These are phyloP conservation scores for Phytomonas francai DNA, from an alignment of 208 protist genomes.

Conservation along the genomic window DNA sequence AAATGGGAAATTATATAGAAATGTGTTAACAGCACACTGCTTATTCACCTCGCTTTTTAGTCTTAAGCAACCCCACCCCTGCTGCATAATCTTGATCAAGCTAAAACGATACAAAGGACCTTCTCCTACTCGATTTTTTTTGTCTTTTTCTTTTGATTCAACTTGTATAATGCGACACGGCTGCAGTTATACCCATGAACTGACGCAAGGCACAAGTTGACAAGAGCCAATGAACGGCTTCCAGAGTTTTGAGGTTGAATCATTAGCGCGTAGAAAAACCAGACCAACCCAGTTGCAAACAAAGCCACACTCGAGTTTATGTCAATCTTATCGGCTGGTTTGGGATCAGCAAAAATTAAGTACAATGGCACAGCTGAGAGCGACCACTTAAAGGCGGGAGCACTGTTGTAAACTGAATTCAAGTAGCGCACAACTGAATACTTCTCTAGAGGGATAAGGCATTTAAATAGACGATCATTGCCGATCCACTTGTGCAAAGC, in stretches of 20 bases:
- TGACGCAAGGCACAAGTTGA: conserved; percentile 75
- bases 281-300: conserved; percentile 63
- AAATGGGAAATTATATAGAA: neutral
- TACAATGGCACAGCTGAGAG: conserved; percentile 83
- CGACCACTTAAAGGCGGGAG: conserved; percentile 84
- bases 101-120: conserved; percentile 2
- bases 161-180: conserved; percentile 44
- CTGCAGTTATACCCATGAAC: conserved; percentile 87
- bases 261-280: conserved; percentile 81
- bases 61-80: neutral
- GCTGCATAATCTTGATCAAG: conserved; percentile 2
- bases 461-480: conserved; percentile 62
- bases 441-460: conserved; percentile 65
- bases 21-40: neutral
- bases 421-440: conserved; percentile 60
- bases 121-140: conserved; percentile 17
- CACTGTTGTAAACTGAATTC: conserved; percentile 82
- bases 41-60: neutral
- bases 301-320: conserved; percentile 83
- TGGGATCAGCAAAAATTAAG: conserved; percentile 71
- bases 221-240: conserved; percentile 67
- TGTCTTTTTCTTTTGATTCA: conserved; percentile 11
- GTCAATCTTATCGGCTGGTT: conserved; percentile 82
- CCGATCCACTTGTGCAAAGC: conserved; percentile 71
- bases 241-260: conserved; percentile 87